These are phyloP conservation scores for Boletellus sp. DNA, from an alignment of 1,284 basidiomycete genomes.

Conservation along the genomic window DNA sequence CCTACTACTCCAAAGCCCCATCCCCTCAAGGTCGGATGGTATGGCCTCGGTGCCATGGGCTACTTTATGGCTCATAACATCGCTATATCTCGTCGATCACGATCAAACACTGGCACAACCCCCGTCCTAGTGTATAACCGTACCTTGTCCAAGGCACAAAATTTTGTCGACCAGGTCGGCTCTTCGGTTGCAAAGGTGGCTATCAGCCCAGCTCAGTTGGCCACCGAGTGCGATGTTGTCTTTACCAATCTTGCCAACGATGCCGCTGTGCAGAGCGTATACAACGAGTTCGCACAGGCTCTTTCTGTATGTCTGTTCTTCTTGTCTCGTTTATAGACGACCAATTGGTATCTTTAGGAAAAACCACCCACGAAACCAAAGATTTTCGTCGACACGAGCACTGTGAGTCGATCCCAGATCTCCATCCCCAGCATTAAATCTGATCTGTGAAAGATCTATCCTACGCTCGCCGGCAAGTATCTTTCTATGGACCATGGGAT, in stretches of 20 bases:
- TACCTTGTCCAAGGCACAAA: constrained; percentile 54
- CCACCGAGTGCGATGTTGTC: constrained; percentile 71
- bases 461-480: constrained; percentile 58
- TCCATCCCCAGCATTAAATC: constrained; percentile 1
- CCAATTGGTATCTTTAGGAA: constrained; percentile 30
- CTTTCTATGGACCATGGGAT: background rate
- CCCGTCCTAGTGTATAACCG: constrained; percentile 73
- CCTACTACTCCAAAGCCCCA: constrained; percentile 45
- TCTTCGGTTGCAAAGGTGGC: constrained; percentile 47
- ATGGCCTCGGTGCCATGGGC: constrained; percentile 72
- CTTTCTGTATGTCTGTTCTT: constrained; percentile 38
- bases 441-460: constrained; percentile 54
- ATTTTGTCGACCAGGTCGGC: constrained; percentile 54
- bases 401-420: constrained; percentile 42
- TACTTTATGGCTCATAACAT: constrained; percentile 73
- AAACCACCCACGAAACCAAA: constrained; percentile 48
- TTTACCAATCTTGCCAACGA: constrained; percentile 78
- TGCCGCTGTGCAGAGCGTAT: constrained; percentile 68
- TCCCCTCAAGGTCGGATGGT: constrained; percentile 53
- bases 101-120: constrained; percentile 29
- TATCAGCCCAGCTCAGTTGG: constrained; percentile 54
- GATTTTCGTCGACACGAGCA: constrained; percentile 82
- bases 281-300: constrained; percentile 58
- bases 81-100: constrained; percentile 46
- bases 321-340: background rate